Evolutionary conservation across 192 early-diverging fungal species (phyloP), one percentile per base, ranked within the genome.

Genomic region (Backusella psychrophila): DNA sequence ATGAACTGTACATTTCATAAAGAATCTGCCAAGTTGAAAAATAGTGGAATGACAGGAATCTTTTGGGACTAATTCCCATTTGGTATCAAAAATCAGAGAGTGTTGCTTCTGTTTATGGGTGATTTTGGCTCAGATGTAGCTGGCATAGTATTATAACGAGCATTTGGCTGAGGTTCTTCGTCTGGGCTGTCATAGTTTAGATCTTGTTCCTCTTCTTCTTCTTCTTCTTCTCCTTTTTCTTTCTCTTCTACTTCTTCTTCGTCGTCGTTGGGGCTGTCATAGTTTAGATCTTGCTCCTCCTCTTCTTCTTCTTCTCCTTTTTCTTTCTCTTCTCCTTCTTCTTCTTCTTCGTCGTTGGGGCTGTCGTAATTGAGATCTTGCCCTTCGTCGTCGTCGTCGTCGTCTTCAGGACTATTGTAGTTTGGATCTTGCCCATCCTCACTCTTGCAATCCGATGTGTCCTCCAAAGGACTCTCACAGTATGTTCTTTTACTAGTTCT

Each of bases 361-460:
- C 42, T 44, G 42, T 44, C 42, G 14, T 44, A 44, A 17, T 44
- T 44, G 15, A 4, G 42, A 44, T 44, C 42, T 44, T 44, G 42
- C 15, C 15, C 42, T 44, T 44, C 42, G 11, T 44, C 42, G 3
- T 44, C 42, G 4, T 44, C 42, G 4, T 44, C 42, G 4, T 44
- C 42, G 12, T 17, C 46, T n/a, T 49, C 46, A 49, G 46, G 46
- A 49, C 15, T 49, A 29, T 63, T 23, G 23, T 63, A 63, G 12
- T 63, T 63, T 63, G 56, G 56, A 7, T 63, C 56, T 63, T 63
- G 56, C 29, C 56, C 56, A 63, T 63, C 56, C 56, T 63, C 56
- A 29, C 56, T 63, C 23, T 63, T 29, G 23, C 56, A 63, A 29
- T 63, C 56, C n/a, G 26, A 29, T 63, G 21, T 29, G 3, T 63